These are phyloP conservation scores for Nakazawaea sp. DNA, from an alignment of 805 yeast species.

Conservation along the genomic window DNA sequence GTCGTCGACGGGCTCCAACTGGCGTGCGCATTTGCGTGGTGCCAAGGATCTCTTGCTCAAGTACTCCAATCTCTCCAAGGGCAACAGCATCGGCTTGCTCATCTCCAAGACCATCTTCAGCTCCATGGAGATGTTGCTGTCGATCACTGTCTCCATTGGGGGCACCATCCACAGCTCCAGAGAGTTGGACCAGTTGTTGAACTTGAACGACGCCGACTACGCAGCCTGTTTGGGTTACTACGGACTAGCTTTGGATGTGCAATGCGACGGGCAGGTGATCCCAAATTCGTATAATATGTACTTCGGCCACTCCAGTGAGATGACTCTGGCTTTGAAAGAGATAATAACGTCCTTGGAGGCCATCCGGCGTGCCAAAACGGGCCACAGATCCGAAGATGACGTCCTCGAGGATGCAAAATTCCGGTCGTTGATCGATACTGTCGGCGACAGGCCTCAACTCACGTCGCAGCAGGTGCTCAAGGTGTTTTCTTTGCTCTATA, in stretches of 20 bases:
- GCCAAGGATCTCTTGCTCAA: constrained; percentile 58
- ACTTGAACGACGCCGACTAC: constrained; percentile 18
- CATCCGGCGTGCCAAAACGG: constrained; percentile 13
- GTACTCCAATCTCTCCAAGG: constrained; percentile 24
- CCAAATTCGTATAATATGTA: constrained; percentile 21
- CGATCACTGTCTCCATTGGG: constrained; percentile 48
- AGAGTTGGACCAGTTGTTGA: constrained; percentile 35
- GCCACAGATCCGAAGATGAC: not conserved
- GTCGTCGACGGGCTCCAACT: constrained; percentile 47
- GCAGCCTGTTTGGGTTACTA: constrained; percentile 18
- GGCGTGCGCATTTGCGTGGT: constrained; percentile 66
- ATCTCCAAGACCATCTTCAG: constrained; percentile 25
- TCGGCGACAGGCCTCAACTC: constrained; percentile 10
- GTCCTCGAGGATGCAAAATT: constrained; percentile 1
- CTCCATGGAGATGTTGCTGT: constrained; percentile 57
- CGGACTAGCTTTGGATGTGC: constrained; percentile 23
- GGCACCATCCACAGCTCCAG: constrained; percentile 49
- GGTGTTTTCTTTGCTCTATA: constrained; percentile 17
- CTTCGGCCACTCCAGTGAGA: constrained; percentile 27
- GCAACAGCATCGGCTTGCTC: constrained; percentile 6
- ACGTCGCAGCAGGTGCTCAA: constrained; percentile 15
- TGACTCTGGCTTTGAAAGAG: constrained; percentile 24
- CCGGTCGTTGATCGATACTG: constrained; percentile 3
- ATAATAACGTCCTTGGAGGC: constrained; percentile 23
- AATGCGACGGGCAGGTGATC: constrained; percentile 1